phyloP scores from a whole-genome alignment of 2,329 filamentous ascomycete genomes.

The Alternaria viburni region DNA sequence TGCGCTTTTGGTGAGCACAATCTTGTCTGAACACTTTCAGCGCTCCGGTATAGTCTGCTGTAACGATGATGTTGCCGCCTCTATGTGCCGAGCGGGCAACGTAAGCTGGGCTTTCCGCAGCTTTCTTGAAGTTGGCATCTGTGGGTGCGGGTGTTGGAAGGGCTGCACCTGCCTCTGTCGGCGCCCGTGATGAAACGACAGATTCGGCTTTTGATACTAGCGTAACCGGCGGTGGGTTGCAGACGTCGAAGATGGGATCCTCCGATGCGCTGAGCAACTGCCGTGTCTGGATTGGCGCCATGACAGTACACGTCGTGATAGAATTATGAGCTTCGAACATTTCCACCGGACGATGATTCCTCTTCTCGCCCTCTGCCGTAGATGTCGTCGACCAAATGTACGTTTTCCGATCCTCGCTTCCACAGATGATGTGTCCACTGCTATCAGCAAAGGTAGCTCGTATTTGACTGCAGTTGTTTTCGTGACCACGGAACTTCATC shows the following conservation, averaged over 20 bases:
- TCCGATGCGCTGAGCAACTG: slow-evolving; percentile 80
- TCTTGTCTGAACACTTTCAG: slow-evolving; percentile 98
- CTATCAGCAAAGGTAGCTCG: slow-evolving; percentile 88
- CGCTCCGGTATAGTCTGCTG: slow-evolving; percentile 82
- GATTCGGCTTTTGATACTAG: slow-evolving; percentile 77
- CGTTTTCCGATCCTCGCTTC: slow-evolving; percentile 86
- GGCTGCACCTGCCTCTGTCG: slow-evolving; percentile 51
- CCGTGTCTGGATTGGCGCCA: slow-evolving; percentile 80
- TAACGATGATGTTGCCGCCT: slow-evolving; percentile 89
- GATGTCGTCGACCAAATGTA: slow-evolving; percentile 86
- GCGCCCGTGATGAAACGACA: slow-evolving; percentile 56
- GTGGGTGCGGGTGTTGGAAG: slow-evolving; percentile 42
- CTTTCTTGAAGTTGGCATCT: slow-evolving; percentile 45
- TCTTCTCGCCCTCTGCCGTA: slow-evolving; percentile 65
- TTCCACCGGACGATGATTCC: slow-evolving; percentile 83
- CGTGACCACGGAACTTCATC: slow-evolving; percentile 88
- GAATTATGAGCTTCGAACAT: slow-evolving; percentile 89
- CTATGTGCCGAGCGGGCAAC: slow-evolving; percentile 75
- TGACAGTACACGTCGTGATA: slow-evolving; percentile 86
- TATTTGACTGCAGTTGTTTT: slow-evolving; percentile 90
- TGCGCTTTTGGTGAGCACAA: slow-evolving; percentile 80
- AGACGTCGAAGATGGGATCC: slow-evolving; percentile 94
- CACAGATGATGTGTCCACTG: slow-evolving; percentile 83
- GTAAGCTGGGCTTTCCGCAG: slow-evolving; percentile 76
- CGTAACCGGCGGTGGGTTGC: slow-evolving; percentile 90